A percentile compares a stretch with the other conserved stretches of the same genome.
These are phyloP conservation scores for Sphaerobolus stellatus DNA, from an alignment of 1,284 basidiomycete genomes.

Conservation along the genomic window DNA sequence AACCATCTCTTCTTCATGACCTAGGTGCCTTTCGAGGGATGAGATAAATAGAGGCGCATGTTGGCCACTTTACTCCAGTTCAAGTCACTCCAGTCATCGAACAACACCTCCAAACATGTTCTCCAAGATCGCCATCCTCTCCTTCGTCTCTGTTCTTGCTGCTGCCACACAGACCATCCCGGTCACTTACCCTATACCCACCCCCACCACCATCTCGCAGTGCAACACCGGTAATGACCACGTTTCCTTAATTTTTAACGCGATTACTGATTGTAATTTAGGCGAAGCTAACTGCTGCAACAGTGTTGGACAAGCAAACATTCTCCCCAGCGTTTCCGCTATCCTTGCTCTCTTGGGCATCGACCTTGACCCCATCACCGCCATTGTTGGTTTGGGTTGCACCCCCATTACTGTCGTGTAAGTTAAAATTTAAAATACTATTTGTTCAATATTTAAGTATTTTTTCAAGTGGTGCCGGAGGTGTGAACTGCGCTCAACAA, in stretches of 20 bases:
- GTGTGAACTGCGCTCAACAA: not conserved
- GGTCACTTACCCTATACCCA: too few relatives aligned
- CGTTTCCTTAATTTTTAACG: too few relatives aligned
- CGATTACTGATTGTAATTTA: too few relatives aligned
- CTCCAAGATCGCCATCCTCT: too few relatives aligned
- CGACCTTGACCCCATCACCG: not conserved
- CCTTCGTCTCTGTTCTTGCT: too few relatives aligned
- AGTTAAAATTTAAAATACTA: not conserved
- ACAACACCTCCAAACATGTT: too few relatives aligned
- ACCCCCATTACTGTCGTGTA: not conserved
- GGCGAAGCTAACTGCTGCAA: not conserved
- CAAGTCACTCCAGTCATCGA: too few relatives aligned
- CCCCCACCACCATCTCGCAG: not conserved
- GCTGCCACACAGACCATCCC: too few relatives aligned
- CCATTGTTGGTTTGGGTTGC: not conserved
- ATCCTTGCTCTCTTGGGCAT: not conserved
- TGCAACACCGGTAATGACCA: not conserved
- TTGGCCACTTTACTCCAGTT: too few relatives aligned
- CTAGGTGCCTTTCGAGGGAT: too few relatives aligned
- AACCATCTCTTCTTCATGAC: too few relatives aligned
- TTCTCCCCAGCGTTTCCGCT: not conserved
- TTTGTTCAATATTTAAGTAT: not conserved
- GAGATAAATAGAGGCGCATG: too few relatives aligned
- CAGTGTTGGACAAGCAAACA: not conserved
- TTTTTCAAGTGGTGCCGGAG: not conserved